phyloP scores from a whole-genome alignment of 805 yeast genomes.

The Pichia scutulata region DNA sequence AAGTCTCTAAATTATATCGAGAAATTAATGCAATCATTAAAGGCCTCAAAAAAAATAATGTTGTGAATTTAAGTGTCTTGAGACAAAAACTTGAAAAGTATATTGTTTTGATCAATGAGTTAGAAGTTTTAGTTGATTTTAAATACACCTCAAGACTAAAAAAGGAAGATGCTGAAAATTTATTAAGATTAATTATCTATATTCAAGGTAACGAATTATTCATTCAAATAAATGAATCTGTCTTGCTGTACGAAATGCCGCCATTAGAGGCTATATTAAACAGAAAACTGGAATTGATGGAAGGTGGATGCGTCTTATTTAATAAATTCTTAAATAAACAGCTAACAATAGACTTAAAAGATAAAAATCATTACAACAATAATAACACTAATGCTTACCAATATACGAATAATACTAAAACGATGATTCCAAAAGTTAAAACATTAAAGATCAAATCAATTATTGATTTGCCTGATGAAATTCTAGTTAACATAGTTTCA shows the following conservation, averaged over 20 bases:
- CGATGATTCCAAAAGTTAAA: not conserved
- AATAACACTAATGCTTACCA: not conserved
- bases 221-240: not conserved
- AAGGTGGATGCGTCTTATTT: slow-evolving; percentile 7
- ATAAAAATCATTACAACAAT: not conserved
- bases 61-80: not conserved
- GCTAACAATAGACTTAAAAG: not conserved
- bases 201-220: slow-evolving; percentile 1
- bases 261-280: slow-evolving; percentile 2
- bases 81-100: slow-evolving; percentile 5
- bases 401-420: not conserved
- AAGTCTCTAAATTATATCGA: not conserved
- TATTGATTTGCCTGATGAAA: slow-evolving; percentile 11
- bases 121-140: slow-evolving; percentile 1
- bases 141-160: slow-evolving; percentile 2
- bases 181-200: not conserved
- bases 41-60: not conserved
- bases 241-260: not conserved
- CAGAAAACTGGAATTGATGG: not conserved
- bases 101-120: slow-evolving; percentile 4
- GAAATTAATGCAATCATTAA: not conserved
- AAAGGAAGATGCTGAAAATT: slow-evolving; percentile 1
- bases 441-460: not conserved
- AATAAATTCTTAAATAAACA: slow-evolving; percentile 1
- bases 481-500: slow-evolving; percentile 11